Base-by-base conservation (phyloP, 73 alveolate genomes). In the Uronychia setigera region DNA sequence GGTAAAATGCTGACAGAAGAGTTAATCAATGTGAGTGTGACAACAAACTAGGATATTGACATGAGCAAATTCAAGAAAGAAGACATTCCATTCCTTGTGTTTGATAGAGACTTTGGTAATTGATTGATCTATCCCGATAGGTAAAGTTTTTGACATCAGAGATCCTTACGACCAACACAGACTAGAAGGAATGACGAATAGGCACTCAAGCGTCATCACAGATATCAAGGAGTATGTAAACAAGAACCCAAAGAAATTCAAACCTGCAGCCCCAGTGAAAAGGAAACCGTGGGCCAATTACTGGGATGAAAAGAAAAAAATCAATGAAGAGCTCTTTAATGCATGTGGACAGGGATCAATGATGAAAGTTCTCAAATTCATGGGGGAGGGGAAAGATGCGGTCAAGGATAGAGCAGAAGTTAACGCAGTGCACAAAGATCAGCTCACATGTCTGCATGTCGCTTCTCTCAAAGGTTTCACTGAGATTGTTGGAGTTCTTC, bases 371-470 rank as follows among this genome's bases (percentile, higher is more conserved):
- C 25, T 0, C 33, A 33, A 26, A 25, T 30, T 74, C 85, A 31
- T 75, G 91, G 80, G 84, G 59, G 11, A 76, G 78, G n/a, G n/a
- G n/a, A n/a, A n/a, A n/a, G n/a, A n/a, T n/a, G n/a, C n/a, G n/a
- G n/a, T n/a, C n/a, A 83, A 78, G 58, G 34, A 30, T 30, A 80
- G 46, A 26, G 87, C 92, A 1, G 88, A 86, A 14, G 92, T 86
- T 58, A 80, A 86, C 80, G 79, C 31, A 11, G 46, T 29, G 33
- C 78, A 60, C 58, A 32, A 35, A 1, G 14, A 86, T 19, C 0
- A 26, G 1, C 84, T 81, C 28, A 89, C 90, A 28, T 85, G 91
- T 29, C 32, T 89, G 74, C 92, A 89, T 60, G 27, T 78, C 26
- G 92, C 87, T 29, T 58, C 80, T n/a, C 19, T 83, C 35, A 77